phyloP scores from a whole-genome alignment of 2,329 filamentous ascomycete species.

The Aspergillus chevalieri region DNA sequence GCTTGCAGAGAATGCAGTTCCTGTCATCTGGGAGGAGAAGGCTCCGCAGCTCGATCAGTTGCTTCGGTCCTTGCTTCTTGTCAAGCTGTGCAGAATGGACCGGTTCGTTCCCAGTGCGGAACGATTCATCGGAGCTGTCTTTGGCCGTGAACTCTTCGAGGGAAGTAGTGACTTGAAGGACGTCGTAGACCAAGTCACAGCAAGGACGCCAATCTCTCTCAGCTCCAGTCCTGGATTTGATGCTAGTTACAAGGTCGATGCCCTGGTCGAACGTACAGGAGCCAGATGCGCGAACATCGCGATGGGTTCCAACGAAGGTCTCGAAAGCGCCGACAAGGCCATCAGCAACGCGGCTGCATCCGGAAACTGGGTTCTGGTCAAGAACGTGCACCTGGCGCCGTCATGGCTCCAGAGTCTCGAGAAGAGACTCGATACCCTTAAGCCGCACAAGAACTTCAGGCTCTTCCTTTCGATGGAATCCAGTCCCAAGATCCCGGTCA shows the following conservation, averaged over 20 bases:
- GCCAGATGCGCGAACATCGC: slow-evolving; percentile 92
- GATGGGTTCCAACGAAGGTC: slow-evolving; percentile 95
- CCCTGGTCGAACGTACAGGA: slow-evolving; percentile 75
- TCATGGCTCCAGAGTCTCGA: slow-evolving; percentile 96
- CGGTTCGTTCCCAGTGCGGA: slow-evolving; percentile 90
- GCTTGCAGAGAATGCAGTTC: slow-evolving; percentile 76
- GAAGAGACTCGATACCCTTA: slow-evolving; percentile 92
- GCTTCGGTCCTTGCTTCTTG: slow-evolving; percentile 74
- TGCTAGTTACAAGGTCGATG: slow-evolving; percentile 98
- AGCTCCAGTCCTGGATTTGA: slow-evolving; percentile 96
- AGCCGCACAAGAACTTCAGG: slow-evolving; percentile 86
- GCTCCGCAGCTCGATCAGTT: slow-evolving; percentile 65
- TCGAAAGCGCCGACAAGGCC: slow-evolving; percentile 89
- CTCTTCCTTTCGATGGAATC: slow-evolving; percentile 98
- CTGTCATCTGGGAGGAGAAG: slow-evolving; percentile 64
- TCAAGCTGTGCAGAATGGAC: slow-evolving; percentile 94
- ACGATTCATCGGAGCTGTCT: slow-evolving; percentile 79
- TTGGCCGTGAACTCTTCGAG: slow-evolving; percentile 76
- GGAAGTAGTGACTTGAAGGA: slow-evolving; percentile 77
- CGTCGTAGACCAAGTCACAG: slow-evolving; percentile 76
- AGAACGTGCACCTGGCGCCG: slow-evolving; percentile 95
- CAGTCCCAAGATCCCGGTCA: slow-evolving; percentile 93
- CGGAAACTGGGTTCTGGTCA: slow-evolving; percentile 94
- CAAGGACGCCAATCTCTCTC: slow-evolving; percentile 79
- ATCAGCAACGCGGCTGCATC: slow-evolving; percentile 86